Conservation (phyloP, 768 basidiomycete genomes). For the Russula lepida region DNA sequence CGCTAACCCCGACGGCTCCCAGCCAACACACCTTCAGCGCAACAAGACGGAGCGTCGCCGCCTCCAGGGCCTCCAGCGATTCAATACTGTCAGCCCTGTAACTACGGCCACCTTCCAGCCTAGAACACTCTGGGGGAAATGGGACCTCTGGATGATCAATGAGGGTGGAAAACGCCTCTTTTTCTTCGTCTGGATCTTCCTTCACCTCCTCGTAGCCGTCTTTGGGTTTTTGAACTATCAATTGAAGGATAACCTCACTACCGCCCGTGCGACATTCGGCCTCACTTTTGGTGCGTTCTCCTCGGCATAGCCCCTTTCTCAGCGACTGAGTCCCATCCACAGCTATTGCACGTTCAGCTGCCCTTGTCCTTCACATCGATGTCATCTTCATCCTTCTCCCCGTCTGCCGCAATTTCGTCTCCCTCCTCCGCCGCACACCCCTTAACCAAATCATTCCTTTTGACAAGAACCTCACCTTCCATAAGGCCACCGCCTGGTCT, state of each 20-base stretch:
- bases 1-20: slow-evolving; percentile 19
- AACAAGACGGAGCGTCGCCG: slow-evolving; percentile 81
- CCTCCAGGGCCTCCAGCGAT: slow-evolving; percentile 76
- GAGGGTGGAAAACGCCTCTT: slow-evolving; percentile 77
- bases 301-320: neutral
- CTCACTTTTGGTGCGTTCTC: slow-evolving; percentile 57
- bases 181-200: slow-evolving; percentile 71
- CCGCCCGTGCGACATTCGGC: slow-evolving; percentile 66
- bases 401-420: slow-evolving; percentile 92
- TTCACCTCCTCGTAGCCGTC: slow-evolving; percentile 68
- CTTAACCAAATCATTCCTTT: slow-evolving; percentile 85
- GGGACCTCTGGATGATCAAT: slow-evolving; percentile 87
- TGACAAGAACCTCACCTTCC: slow-evolving; percentile 87
- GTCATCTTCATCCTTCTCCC: slow-evolving; percentile 91
- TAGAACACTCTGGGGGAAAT: slow-evolving; percentile 36
- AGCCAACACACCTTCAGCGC: slow-evolving; percentile 53
- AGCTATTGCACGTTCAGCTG: slow-evolving; percentile 85
- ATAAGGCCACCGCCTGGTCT: slow-evolving; percentile 86
- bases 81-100: slow-evolving; percentile 33
- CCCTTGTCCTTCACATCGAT: slow-evolving; percentile 85
- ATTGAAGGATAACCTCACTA: slow-evolving; percentile 64
- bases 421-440: slow-evolving; percentile 75
- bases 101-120: slow-evolving; percentile 31
- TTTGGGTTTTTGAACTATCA: slow-evolving; percentile 75
- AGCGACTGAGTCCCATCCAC: neutral